These are phyloP conservation scores for Alloascoidea hylecoeti DNA, from an alignment of 805 yeast species.

Conservation along the genomic window DNA sequence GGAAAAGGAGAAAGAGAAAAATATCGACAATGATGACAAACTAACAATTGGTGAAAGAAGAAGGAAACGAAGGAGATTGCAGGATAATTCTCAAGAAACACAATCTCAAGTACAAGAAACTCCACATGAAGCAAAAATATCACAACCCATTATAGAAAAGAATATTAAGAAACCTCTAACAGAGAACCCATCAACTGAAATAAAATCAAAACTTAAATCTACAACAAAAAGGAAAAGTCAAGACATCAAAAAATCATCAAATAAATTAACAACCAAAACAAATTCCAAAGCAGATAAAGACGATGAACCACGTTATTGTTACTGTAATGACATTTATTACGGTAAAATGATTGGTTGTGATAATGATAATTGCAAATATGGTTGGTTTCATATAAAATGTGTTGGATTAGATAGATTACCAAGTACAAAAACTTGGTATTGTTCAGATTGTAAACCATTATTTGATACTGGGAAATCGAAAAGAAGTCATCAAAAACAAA, in stretches of 20 bases:
- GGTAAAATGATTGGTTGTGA: slow-evolving; percentile 81
- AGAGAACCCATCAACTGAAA: no score
- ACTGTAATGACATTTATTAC: slow-evolving; percentile 21
- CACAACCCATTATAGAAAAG: no score
- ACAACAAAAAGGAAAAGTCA: no score
- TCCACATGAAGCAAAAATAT: no score
- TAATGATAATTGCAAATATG: slow-evolving; percentile 45
- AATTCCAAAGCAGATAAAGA: not conserved
- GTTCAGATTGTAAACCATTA: slow-evolving; percentile 1
- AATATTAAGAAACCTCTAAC: no score
- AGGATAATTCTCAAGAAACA: not conserved
- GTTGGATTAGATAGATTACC: slow-evolving; percentile 1
- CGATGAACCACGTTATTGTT: slow-evolving; percentile 16
- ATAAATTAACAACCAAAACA: not conserved
- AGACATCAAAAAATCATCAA: not conserved
- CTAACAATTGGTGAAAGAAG: slow-evolving; percentile 19
- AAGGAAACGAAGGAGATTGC: slow-evolving; percentile 10
- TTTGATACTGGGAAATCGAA: not conserved
- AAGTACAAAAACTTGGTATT: not conserved
- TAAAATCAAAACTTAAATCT: no score
- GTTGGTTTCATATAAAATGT: slow-evolving; percentile 25
- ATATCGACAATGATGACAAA: slow-evolving; percentile 17
- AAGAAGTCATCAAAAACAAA: not conserved
- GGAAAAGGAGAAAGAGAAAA: slow-evolving; percentile 19
- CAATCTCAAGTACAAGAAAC: no score